phyloP scores from a whole-genome alignment of 768 basidiomycete species.

The Tephrocybe sp. region DNA sequence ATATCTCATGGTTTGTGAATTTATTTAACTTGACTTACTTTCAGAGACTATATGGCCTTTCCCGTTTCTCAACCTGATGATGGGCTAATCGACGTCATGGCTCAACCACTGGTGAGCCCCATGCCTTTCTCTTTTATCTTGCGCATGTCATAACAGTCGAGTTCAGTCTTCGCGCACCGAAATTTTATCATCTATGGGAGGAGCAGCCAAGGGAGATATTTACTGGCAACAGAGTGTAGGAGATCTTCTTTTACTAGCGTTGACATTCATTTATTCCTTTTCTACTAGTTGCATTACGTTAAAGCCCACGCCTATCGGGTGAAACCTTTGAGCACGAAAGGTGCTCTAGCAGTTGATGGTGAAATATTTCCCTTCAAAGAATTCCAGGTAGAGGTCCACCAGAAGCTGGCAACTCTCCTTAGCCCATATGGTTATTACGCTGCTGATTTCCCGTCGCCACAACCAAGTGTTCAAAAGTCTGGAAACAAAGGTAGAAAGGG shows the following conservation, averaged over 20 bases:
- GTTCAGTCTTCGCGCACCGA: conserved; percentile 47
- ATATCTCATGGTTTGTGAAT: neutral
- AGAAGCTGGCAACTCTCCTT: conserved; percentile 60
- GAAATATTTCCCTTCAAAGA: conserved; percentile 72
- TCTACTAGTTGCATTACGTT: conserved; percentile 59
- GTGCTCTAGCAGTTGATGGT: conserved; percentile 71
- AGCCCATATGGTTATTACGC: conserved; percentile 64
- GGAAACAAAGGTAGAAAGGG: conserved; percentile 2
- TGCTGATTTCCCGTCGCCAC: conserved; percentile 41
- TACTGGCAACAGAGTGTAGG: conserved; percentile 65
- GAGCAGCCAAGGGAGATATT: conserved; percentile 55
- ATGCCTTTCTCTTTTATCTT: neutral
- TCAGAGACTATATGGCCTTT: conserved; percentile 77
- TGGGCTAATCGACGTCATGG: conserved; percentile 70
- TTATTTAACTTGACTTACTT: neutral
- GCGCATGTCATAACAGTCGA: neutral
- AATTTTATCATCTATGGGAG: conserved; percentile 52
- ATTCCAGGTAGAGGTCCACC: conserved; percentile 75
- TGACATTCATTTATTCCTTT: conserved; percentile 8
- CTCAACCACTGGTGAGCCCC: conserved; percentile 56
- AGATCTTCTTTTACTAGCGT: neutral
- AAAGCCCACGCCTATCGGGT: conserved; percentile 75
- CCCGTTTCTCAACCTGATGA: conserved; percentile 80
- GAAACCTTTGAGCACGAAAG: conserved; percentile 52
- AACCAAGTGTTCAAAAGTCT: neutral